Percentiles rank a stretch among this genome's conserved stretches.
These are phyloP conservation scores for Wickerhamiella lipophila DNA, from an alignment of 805 yeast genomes.

Conservation along the genomic window DNA sequence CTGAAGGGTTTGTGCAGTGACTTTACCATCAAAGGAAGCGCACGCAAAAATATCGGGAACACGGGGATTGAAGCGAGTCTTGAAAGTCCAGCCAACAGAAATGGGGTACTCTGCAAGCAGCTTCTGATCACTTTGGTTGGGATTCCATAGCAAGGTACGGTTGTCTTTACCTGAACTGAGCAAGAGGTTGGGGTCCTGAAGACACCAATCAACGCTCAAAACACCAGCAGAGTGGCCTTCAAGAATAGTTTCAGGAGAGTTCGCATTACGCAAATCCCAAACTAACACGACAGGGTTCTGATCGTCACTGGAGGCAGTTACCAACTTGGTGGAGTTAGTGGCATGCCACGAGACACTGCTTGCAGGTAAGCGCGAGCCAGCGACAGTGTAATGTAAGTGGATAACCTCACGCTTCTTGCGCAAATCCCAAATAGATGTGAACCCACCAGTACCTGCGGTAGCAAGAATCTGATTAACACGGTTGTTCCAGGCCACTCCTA, in stretches of 20 bases:
- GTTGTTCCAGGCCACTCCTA: slow-evolving; percentile 81
- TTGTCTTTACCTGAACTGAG: slow-evolving; percentile 91
- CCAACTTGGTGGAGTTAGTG: slow-evolving; percentile 64
- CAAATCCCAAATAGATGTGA: slow-evolving; percentile 88
- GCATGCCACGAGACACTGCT: slow-evolving; percentile 95
- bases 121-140: slow-evolving; percentile 43
- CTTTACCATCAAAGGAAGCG: slow-evolving; percentile 67
- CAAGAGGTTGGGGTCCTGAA: slow-evolving; percentile 61
- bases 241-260: slow-evolving; percentile 69
- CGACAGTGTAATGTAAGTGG: slow-evolving; percentile 53
- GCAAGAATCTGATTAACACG: slow-evolving; percentile 77
- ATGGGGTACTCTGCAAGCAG: slow-evolving; percentile 80
- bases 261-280: slow-evolving; percentile 92
- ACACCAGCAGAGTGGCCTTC: slow-evolving; percentile 81
- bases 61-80: slow-evolving; percentile 73
- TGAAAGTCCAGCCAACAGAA: slow-evolving; percentile 86
- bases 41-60: slow-evolving; percentile 68
- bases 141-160: slow-evolving; percentile 82
- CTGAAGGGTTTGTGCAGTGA: slow-evolving; percentile 73
- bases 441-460: slow-evolving; percentile 72
- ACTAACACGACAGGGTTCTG: slow-evolving; percentile 56
- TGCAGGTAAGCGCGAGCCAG: slow-evolving; percentile 46
- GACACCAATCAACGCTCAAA: slow-evolving; percentile 86
- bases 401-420: slow-evolving; percentile 78
- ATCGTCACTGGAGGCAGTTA: slow-evolving; percentile 80